Conservation (phyloP, 257 asterid genomes). For the Eustoma russellianum region DNA sequence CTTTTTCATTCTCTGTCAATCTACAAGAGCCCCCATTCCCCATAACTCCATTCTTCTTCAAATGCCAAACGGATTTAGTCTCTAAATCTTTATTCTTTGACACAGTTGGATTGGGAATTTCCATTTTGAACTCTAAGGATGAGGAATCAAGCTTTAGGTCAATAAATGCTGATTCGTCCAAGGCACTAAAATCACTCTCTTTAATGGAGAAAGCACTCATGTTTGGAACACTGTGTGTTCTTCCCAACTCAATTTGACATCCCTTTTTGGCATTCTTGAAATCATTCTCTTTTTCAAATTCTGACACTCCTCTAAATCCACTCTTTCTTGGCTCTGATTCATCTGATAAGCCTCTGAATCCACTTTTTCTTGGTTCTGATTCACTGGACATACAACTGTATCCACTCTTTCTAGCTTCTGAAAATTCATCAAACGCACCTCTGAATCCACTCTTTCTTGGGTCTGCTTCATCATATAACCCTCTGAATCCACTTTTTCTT, state of each 20-base stretch:
- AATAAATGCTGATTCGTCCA: slow-evolving; percentile 85
- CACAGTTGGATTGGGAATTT: slow-evolving; percentile 14
- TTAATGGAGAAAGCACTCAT: neutral
- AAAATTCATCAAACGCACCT: too few relatives aligned
- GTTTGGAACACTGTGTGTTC: too few relatives aligned
- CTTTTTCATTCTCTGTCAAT: slow-evolving; percentile 33
- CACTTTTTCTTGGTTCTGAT: too few relatives aligned
- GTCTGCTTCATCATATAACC: neutral
- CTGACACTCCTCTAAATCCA: too few relatives aligned
- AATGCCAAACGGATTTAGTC: too few relatives aligned
- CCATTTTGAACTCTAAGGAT: slow-evolving; percentile 23
- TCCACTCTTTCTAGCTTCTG: too few relatives aligned
- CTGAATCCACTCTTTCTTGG: slow-evolving; percentile 20
- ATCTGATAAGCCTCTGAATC: too few relatives aligned
- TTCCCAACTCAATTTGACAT: too few relatives aligned
- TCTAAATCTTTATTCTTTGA: slow-evolving; percentile 31
- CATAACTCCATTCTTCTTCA: slow-evolving; percentile 14
- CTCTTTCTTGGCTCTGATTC: too few relatives aligned
- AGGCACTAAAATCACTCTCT: slow-evolving; percentile 35
- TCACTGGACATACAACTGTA: too few relatives aligned
- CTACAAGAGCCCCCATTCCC: slow-evolving; percentile 34
- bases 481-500: slow-evolving; percentile 29
- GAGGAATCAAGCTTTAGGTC: slow-evolving; percentile 64
- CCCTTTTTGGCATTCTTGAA: too few relatives aligned
- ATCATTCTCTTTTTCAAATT: too few relatives aligned